These are phyloP conservation scores for Leishmania guyanensis DNA, from an alignment of 208 protist genomes.

Conservation along the genomic window DNA sequence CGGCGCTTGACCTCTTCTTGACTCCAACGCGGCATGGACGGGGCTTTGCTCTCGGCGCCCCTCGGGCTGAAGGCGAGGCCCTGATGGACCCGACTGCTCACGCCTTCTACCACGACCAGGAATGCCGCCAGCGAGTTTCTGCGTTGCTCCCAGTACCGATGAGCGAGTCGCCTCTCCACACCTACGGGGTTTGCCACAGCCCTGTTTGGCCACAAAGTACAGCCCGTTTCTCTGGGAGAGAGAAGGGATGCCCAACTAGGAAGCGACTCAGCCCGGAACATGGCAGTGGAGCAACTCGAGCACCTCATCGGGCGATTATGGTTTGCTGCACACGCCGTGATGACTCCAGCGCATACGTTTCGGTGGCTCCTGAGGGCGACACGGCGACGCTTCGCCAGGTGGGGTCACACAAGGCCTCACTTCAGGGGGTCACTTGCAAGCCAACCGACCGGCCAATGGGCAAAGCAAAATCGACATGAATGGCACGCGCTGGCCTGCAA, in stretches of 20 bases:
- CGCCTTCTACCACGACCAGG: no score
- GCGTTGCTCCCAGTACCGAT: background rate
- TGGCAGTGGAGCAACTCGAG: no score
- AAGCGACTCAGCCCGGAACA: background rate
- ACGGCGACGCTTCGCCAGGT: background rate
- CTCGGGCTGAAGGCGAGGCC: no score
- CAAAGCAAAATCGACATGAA: background rate
- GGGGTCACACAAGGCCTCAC: background rate
- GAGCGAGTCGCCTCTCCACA: background rate
- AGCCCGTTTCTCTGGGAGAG: background rate
- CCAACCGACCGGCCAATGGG: background rate
- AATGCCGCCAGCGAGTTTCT: background rate
- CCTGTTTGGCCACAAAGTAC: background rate
- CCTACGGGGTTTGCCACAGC: background rate
- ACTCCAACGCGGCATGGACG: no score
- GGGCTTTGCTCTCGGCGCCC: no score
- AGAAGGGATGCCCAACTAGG: background rate
- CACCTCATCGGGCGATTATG: background rate
- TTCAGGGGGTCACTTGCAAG: background rate
- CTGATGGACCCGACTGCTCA: no score
- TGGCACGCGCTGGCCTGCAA: background rate
- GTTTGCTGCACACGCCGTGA: background rate
- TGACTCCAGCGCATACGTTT: background rate
- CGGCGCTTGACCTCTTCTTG: no score
- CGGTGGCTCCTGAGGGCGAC: background rate